Evolutionary conservation across 75 land plant species (phyloP), one percentile per base, ranked within the genome.

Genomic region (Selaginella tamariscina): DNA sequence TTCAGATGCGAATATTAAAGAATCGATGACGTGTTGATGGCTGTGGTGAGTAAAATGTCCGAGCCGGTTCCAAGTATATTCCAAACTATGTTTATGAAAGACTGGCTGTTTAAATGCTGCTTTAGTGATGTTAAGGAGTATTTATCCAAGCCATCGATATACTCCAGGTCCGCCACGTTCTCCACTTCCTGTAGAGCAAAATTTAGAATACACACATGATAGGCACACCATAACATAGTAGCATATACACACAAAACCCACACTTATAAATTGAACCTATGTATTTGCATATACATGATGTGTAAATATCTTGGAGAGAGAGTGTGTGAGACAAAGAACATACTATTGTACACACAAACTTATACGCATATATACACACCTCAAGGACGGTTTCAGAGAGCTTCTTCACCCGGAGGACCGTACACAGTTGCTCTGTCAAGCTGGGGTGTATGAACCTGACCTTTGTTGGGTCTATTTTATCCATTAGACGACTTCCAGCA

Each of bases 311-410:
- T n/a, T n/a, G n/a, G n/a, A n/a, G n/a, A n/a, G n/a, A n/a, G n/a
- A n/a, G n/a, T n/a, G n/a, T n/a, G n/a, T n/a, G n/a, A n/a, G n/a
- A n/a, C n/a, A n/a, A n/a, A n/a, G n/a, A n/a, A n/a, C n/a, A n/a
- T n/a, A n/a, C n/a, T n/a, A n/a, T n/a, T n/a, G n/a, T n/a, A n/a
- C n/a, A n/a, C n/a, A n/a, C n/a, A n/a, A n/a, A n/a, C n/a, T n/a
- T n/a, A n/a, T n/a, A n/a, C n/a, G n/a, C n/a, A n/a, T n/a, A n/a
- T n/a, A n/a, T n/a, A n/a, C n/a, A n/a, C n/a, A 94, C 98, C 98
- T 94, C 95, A 9, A 75, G 65, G 5, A 94, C 85, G 24, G 84
- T 75, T 67, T 94, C 90, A 55, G 98, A 94, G 0, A 94, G 85
- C 78, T 89, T 94, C 72, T 77, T 83, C 27, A 94, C 83, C 21